Conservation (phyloP, 805 yeast genomes). For the Jamesozyma hellenica region DNA sequence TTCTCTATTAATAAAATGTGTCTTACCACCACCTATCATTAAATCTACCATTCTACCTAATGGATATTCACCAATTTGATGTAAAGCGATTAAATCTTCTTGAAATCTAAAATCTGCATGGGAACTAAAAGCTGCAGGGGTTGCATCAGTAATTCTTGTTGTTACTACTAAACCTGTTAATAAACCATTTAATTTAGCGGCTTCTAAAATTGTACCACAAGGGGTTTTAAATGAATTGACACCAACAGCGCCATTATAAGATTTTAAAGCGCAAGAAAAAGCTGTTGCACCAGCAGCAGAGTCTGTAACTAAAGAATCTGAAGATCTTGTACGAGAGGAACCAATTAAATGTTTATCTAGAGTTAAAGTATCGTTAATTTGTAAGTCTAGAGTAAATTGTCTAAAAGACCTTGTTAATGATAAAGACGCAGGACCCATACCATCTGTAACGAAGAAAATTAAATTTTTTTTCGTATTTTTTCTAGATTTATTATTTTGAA, state of each 20-base stretch:
- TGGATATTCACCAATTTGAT: slow-evolving; percentile 73
- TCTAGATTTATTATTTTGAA: neutral
- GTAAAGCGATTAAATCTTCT: slow-evolving; percentile 80
- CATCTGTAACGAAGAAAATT: slow-evolving; percentile 84
- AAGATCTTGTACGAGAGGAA: slow-evolving; percentile 73
- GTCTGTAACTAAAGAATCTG: slow-evolving; percentile 71
- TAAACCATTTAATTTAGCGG: slow-evolving; percentile 72
- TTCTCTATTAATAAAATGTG: slow-evolving; percentile 58
- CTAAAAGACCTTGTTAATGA: slow-evolving; percentile 69
- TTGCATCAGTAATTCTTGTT: slow-evolving; percentile 87
- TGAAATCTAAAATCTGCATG: slow-evolving; percentile 69
- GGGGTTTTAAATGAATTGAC: slow-evolving; percentile 61
- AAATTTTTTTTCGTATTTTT: slow-evolving; percentile 48
- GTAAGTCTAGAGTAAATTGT: slow-evolving; percentile 40
- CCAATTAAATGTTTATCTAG: slow-evolving; percentile 71
- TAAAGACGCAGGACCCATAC: slow-evolving; percentile 89
- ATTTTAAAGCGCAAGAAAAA: slow-evolving; percentile 71
- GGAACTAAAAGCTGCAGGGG: slow-evolving; percentile 82
- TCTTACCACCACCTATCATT: slow-evolving; percentile 85
- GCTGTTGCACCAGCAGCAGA: slow-evolving; percentile 98
- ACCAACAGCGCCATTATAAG: slow-evolving; percentile 89
- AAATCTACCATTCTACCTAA: slow-evolving; percentile 74
- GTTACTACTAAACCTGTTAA: slow-evolving; percentile 86
- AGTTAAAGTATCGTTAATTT: slow-evolving; percentile 44
- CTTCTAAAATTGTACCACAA: slow-evolving; percentile 83